Conservation (phyloP, 257 asterid species). For the Capsicum rhomboideum region DNA sequence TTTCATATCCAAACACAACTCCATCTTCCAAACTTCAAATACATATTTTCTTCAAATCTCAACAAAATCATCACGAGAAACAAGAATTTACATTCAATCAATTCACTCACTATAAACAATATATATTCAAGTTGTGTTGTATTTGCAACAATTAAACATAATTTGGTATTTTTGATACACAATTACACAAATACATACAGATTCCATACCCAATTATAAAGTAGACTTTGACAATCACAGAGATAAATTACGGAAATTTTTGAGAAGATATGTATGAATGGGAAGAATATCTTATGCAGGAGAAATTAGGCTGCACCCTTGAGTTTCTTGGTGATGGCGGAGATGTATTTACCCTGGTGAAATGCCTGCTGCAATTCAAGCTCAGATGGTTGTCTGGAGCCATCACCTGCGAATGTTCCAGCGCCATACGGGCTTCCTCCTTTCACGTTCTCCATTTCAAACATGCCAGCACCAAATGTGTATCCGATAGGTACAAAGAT, state of each 20-base stretch:
- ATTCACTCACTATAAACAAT: neutral
- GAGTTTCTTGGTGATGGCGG: constrained; percentile 47
- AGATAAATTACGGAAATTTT: neutral
- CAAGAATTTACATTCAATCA: neutral
- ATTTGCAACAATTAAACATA: neutral
- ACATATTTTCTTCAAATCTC: neutral
- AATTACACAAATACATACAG: neutral
- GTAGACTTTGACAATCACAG: neutral
- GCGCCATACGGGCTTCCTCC: constrained; percentile 95
- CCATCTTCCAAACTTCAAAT: neutral
- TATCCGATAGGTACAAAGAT: constrained; percentile 70
- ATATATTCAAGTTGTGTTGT: neutral
- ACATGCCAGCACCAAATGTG: constrained; percentile 78
- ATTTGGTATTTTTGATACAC: neutral
- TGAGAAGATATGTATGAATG: neutral
- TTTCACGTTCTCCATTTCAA: constrained; percentile 67
- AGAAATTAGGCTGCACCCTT: constrained; percentile 29
- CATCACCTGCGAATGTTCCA: constrained; percentile 77
- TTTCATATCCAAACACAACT: neutral
- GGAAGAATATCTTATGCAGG: neutral
- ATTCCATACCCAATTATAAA: neutral
- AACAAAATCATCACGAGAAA: neutral
- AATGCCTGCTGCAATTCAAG: constrained; percentile 50
- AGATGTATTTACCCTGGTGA: constrained; percentile 54
- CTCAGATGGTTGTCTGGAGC: constrained; percentile 47